Evolutionary conservation across 805 yeast species (phyloP), one percentile per base, ranked within the genome.

Genomic region (Teunomyces aglyptinius): DNA sequence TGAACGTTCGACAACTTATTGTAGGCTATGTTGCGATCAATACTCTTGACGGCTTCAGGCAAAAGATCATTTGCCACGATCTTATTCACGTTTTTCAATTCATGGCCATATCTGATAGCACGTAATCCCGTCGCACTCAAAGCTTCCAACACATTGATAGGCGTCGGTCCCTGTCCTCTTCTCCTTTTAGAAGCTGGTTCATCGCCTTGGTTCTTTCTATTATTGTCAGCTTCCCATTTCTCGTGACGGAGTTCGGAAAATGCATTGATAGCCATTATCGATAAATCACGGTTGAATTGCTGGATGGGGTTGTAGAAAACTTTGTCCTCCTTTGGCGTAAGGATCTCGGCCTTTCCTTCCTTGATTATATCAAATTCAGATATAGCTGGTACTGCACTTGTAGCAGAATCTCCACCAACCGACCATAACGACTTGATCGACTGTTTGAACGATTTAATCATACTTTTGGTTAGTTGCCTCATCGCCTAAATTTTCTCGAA

Each of bases 271-370:
- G 89, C 90, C 56, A 85, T 71, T 5, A 89, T 86, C 54, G 96
- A 86, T 41, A 94, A 69, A 62, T 94, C 99, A 57, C 99, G 78
- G 65, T 94, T 94, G 68, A 90, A 94, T 67, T 92, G 98, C 68
- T 94, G 99, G 46, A 94, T 86, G 7, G 96, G 97, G 63, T 94
- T 94, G 68, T 94, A 94, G 61, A 94, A 94, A 8, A 94, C 99
- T 49, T 77, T 75, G 54, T 87, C 90, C 41, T 83, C 83, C 57
- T 87, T 85, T 3, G 96, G 92, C 51, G 86, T 86, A 27, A 91
- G 71, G 38, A 94, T 83, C 19, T 83, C 78, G 11, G 98, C 97
- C 46, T 77, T 71, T 1, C 99, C 99, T 64, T 94, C 99, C 38
- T 61, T 70, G 22, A 76, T 67, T 19, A 67, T 58, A 34, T 62